Percentiles rank a stretch among this genome's conserved stretches.
phyloP scores from a whole-genome alignment of 2,329 filamentous ascomycete genomes.

The Didymosphaeria variabile region DNA sequence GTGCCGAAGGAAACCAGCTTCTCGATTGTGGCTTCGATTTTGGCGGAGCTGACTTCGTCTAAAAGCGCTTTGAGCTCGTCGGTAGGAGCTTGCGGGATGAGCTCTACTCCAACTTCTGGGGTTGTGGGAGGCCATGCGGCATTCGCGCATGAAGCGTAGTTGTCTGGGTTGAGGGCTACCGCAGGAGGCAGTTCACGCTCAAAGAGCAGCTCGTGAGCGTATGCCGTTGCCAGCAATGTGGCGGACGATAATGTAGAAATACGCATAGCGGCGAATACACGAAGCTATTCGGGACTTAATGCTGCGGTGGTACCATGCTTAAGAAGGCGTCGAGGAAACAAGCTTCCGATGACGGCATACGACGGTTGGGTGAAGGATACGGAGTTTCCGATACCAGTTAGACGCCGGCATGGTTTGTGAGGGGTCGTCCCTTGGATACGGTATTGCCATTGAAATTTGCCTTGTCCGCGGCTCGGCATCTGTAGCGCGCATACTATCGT shows the following conservation, averaged over 20 bases:
- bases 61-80: conserved; percentile 52
- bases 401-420: conserved; percentile 19
- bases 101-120: conserved; percentile 46
- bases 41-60: conserved; percentile 51
- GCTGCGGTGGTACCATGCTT: neutral
- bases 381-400: conserved; percentile 43
- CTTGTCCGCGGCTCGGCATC: conserved; percentile 36
- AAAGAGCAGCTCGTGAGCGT: conserved; percentile 37
- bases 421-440: conserved; percentile 19
- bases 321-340: conserved; percentile 1
- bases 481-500: conserved; percentile 23
- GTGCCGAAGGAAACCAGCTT: conserved; percentile 67
- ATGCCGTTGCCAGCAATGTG: conserved; percentile 29
- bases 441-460: conserved; percentile 19
- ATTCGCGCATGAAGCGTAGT: conserved; percentile 44
- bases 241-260: conserved; percentile 20
- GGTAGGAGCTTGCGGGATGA: conserved; percentile 54
- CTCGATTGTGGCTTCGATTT: conserved; percentile 61
- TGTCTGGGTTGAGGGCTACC: conserved; percentile 42
- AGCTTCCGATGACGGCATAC: conserved; percentile 14
- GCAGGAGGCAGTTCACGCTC: conserved; percentile 38
- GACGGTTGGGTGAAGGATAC: neutral
- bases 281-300: neutral
- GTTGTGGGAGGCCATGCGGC: conserved; percentile 52
- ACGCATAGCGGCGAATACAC: conserved; percentile 29